phyloP scores from a whole-genome alignment of 2,329 filamentous ascomycete genomes.

The Aspergillus arachidicola region DNA sequence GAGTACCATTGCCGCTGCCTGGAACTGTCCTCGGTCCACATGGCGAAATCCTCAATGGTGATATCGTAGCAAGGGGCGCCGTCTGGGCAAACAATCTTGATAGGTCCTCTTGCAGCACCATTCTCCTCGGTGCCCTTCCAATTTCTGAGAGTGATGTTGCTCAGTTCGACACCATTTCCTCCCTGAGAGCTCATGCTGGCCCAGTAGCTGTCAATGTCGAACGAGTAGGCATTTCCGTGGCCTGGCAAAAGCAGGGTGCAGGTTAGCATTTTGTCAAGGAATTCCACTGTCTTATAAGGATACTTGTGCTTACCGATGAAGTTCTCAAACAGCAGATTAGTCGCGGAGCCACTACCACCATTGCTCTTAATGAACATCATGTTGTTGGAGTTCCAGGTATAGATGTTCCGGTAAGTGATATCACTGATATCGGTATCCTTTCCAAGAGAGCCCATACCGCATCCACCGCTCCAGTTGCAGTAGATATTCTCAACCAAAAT shows the following conservation, averaged over 20 bases:
- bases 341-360: constrained; percentile 57
- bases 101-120: constrained; percentile 54
- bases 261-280: not conserved
- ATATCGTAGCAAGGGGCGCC: constrained; percentile 57
- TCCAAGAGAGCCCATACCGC: constrained; percentile 60
- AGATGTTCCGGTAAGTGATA: constrained; percentile 59
- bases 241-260: constrained; percentile 34
- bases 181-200: constrained; percentile 40
- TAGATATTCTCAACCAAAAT: constrained; percentile 63
- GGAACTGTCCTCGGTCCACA: constrained; percentile 38
- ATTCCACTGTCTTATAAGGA: not conserved
- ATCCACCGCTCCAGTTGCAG: constrained; percentile 65
- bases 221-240: constrained; percentile 60
- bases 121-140: constrained; percentile 58
- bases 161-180: constrained; percentile 56
- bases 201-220: constrained; percentile 61
- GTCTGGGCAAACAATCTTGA: constrained; percentile 56
- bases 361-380: constrained; percentile 66
- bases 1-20: constrained; percentile 36
- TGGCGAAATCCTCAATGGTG: constrained; percentile 53
- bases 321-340: constrained; percentile 56
- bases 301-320: constrained; percentile 47
- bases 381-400: constrained; percentile 61
- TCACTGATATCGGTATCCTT: constrained; percentile 53
- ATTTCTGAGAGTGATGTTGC: constrained; percentile 55